Conservation (phyloP, 371 early-diverging fungal species). For the Zopfochytrium polystomum region DNA sequence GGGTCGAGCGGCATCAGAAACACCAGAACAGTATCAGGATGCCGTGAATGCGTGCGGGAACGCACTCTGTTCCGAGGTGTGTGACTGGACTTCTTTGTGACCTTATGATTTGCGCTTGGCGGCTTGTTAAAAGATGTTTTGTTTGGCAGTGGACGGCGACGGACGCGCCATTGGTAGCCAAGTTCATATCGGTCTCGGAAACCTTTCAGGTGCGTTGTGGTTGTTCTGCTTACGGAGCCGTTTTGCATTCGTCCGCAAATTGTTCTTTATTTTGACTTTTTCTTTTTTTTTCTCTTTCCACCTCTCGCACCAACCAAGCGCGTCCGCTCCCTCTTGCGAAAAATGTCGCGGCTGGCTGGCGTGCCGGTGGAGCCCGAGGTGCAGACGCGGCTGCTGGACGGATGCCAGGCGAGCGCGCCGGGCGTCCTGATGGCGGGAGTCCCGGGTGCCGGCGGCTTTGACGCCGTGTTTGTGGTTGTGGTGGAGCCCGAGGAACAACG, state of each 20-base stretch:
- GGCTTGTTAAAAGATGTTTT: too few relatives aligned
- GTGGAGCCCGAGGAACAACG: background rate
- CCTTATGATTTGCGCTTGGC: too few relatives aligned
- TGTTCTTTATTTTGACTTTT: too few relatives aligned
- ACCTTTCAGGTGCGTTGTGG: too few relatives aligned
- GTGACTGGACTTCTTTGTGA: too few relatives aligned
- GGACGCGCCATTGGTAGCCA: too few relatives aligned
- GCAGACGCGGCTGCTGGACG: conserved; percentile 82
- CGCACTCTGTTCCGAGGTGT: too few relatives aligned
- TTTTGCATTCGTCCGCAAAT: too few relatives aligned
- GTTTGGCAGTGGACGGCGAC: too few relatives aligned
- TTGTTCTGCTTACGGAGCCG: too few relatives aligned
- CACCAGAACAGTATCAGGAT: conserved; percentile 2
- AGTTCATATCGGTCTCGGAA: too few relatives aligned
- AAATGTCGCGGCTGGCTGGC: conserved; percentile 66
- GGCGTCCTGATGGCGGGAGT: conserved; percentile 90
- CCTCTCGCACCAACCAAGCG: background rate
- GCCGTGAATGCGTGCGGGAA: conserved; percentile 5
- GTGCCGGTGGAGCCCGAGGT: conserved; percentile 88
- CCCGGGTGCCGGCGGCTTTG: conserved; percentile 96
- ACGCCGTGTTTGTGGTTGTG: conserved; percentile 89
- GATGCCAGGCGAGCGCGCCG: conserved; percentile 63
- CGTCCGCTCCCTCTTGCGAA: conserved; percentile 47
- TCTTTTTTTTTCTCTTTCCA: too few relatives aligned
- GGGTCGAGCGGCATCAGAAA: conserved; percentile 7